Base-by-base conservation (phyloP, 176 grass and related monocot species). In the Oryza punctata region DNA sequence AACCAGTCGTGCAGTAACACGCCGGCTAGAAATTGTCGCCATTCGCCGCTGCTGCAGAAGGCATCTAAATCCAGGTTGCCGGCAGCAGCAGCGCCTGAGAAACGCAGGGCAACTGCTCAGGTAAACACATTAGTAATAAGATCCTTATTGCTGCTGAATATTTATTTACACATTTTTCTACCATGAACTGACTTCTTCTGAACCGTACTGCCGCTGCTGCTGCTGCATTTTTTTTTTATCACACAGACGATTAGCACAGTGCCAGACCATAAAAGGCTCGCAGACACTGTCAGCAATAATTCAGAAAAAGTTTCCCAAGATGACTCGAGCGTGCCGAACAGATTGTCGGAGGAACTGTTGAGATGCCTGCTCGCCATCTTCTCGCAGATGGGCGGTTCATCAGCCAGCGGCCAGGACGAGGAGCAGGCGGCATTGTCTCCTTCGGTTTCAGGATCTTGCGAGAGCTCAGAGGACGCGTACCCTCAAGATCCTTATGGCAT, bases 331-430 rank as follows among this genome's bases (percentile, higher is more conserved):
- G 81, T 73, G 40, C 75, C 89, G 65, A 99, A 99, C 89, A 94
- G 82, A 12, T 66, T 99, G 85, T 99, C 96, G 2, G 96, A 96
- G 79, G 96, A 99, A 23, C 87, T 94, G 46, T 84, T 96, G 67
- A 91, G 68, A 76, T 99, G 93, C 70, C 90, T 99, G 28, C 77
- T 94, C 66, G 69, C 81, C 71, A 96, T 96, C 81, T 99, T 94
- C 88, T 90, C 89, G 21, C 84, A 74, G 70, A 90, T 86, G 85
- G 86, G 89, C 43, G 40, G 70, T 10, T 3, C 77, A 7, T 26
- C 75, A 10, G 38, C 68, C 28, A 64, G 65, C 45, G 85, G 71
- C 45, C 80, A 43, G 0, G 88, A 90, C n/a, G 93, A 95, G 19
- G 85, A 85, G 86, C 86, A 47, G 52, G 6, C 45, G 64, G 84